Base-by-base conservation (phyloP, 306 rosid species). In the Rubus parviflorus region DNA sequence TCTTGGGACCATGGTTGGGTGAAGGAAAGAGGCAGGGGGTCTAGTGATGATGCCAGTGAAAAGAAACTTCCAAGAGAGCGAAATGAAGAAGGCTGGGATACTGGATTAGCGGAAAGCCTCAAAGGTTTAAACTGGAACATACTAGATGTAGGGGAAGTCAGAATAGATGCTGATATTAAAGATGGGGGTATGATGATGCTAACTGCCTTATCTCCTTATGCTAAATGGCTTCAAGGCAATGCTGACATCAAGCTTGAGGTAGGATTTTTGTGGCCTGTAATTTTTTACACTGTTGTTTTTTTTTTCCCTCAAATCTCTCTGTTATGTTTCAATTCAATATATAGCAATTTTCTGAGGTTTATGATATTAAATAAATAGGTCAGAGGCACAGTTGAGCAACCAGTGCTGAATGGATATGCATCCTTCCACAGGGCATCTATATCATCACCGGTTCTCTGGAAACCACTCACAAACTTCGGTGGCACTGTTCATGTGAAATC, bases 161-260 rank as follows among this genome's bases (percentile, higher is more conserved):
- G 90, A 81, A 87, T 95, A 75, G 93, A 92, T 81, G 96, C 90
- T 17, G 93, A 90, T 82, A 88, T 95, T 75, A 92, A 92, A 88
- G 98, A 95, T 83, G 97, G 98, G 73, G 98, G 98, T 79, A 95
- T 95, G 98, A 86, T 86, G 93, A 83, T 95, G 83, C 80, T 95
- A 67, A 88, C 98, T 80, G 96, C 98, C 80, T 82, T 92, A 82
- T 83, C 93, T 79, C 97, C 98, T 72, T 78, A 90, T 89, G 97
- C 90, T 80, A 81, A 88, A 80, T 95, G 98, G 98, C 98, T 95
- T 84, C 87, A 89, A 75, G 98, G 98, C 66, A 89, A 86, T 76
- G 98, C 98, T 25, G 96, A 90, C 69, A 81, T 92, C 76, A 86
- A 85, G 89, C 94, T 95, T 77, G 89, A 92, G 93, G 98, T 95